Percentiles rank a stretch among this genome's conserved stretches.
phyloP scores from a whole-genome alignment of 345 rosid genomes.

The Arabis alpina region DNA sequence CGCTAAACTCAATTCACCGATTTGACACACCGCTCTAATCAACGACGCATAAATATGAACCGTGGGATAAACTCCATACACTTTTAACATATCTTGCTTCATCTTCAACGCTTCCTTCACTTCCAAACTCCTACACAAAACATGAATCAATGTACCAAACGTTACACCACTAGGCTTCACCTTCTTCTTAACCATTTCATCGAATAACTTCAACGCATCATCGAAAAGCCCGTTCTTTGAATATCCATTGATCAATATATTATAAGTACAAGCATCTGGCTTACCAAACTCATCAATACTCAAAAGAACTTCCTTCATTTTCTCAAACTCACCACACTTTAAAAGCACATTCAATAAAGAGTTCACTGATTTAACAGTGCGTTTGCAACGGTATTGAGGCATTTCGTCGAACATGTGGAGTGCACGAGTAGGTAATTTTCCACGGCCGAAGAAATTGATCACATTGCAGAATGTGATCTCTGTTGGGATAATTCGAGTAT shows the following conservation, averaged over 20 bases:
- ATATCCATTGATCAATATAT: conserved; percentile 59
- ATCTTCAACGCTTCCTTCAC: conserved; percentile 69
- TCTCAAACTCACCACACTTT: conserved; percentile 49
- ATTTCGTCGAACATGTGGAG: conserved; percentile 69
- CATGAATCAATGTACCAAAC: conserved; percentile 61
- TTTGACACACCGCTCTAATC: conserved; percentile 58
- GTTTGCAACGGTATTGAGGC: conserved; percentile 55
- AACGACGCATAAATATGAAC: conserved; percentile 52
- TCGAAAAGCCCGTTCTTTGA: conserved; percentile 47
- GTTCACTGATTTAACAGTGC: conserved; percentile 64
- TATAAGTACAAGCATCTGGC: conserved; percentile 80
- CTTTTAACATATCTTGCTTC: conserved; percentile 62
- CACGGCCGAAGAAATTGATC: conserved; percentile 61
- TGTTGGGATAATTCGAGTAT: conserved; percentile 50
- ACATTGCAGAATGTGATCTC: conserved; percentile 73
- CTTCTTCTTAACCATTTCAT: conserved; percentile 64
- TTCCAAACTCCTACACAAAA: conserved; percentile 54
- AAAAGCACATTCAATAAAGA: conserved; percentile 59
- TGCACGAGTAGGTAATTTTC: conserved; percentile 54
- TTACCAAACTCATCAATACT: conserved; percentile 45
- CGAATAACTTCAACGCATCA: conserved; percentile 60
- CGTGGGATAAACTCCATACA: conserved; percentile 50
- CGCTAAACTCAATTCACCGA: conserved; percentile 57
- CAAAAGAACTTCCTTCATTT: conserved; percentile 47
- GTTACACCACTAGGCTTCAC: conserved; percentile 56